Base-by-base conservation (phyloP, 495 filamentous ascomycete species). In the Aspergillus heteromorphus region DNA sequence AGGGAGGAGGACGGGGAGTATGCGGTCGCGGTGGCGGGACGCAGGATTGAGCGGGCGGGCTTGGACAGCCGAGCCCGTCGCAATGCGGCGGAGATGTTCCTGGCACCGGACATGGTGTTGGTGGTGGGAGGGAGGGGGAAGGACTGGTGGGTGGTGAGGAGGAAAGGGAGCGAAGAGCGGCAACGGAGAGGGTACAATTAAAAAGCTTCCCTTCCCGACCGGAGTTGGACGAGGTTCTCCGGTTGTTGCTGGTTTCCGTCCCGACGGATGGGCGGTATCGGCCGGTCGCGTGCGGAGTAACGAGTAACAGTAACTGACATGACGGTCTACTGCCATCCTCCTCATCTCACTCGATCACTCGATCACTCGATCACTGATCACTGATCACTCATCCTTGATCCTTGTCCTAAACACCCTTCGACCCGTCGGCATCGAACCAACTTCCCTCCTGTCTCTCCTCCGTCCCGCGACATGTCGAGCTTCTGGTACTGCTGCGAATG, bases 41-140 rank as follows among this genome's bases (percentile, higher is more conserved):
- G 68, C 13, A 65, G 47, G 7, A 51, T 25, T 36, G 62, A 40
- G 52, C 68, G 65, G 49, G n/a, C n/a, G n/a, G 70, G 60, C 29
- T 65, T 67, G 62, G 71, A 69, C 43, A 74, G 49, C 51, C 71
- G 64, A 60, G 68, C 65, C 62, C 74, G 66, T 53, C 74, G 72
- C 50, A 77, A 60, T 51, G 67, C 70, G 53, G 58, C 62, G 54
- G 71, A 64, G 45, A 75, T 40, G 45, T 68, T 70, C 54, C 73
- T 64, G 40, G 66, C 58, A 60, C 67, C 59, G 43, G 73, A 70
- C 73, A 76, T 76, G 47, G 56, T 61, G 59, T 55, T 58, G 16
- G 50, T 49, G 45, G 27, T 27, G 3, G 23, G 4, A 7, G 3
- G 4, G 23, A 3, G 3, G 23, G 23, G 23, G 23, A 45, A 49